A percentile compares a stretch with the other conserved stretches of the same genome.
These are phyloP conservation scores for Fusarium multiceps DNA, from an alignment of 2,329 filamentous ascomycete species.

Conservation along the genomic window DNA sequence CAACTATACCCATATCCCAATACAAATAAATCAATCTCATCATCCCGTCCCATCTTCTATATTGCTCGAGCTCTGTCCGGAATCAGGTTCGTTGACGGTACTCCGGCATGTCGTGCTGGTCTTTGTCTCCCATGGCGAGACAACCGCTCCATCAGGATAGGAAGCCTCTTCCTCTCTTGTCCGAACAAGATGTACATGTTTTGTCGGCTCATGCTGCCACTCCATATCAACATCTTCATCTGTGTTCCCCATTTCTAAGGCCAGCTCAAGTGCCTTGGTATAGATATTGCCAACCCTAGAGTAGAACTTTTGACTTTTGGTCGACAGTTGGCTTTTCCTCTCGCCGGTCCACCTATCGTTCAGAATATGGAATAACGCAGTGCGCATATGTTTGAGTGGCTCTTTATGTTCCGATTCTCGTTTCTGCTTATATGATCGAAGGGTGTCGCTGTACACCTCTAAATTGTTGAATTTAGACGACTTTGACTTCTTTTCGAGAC, in stretches of 20 bases:
- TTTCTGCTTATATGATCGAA: neutral
- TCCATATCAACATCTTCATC: slow-evolving; percentile 25
- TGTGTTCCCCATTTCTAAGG: neutral
- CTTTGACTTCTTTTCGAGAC: neutral
- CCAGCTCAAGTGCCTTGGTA: slow-evolving; percentile 4
- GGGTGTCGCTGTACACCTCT: too few species aligned
- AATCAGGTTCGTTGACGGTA: too few species aligned
- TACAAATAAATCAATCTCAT: neutral
- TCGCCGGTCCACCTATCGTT: neutral
- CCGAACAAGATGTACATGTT: slow-evolving; percentile 22
- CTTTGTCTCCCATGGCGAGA: neutral
- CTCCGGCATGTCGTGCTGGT: neutral
- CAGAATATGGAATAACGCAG: neutral
- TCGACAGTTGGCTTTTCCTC: neutral
- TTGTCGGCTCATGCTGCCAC: slow-evolving; percentile 33
- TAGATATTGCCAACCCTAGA: slow-evolving; percentile 12
- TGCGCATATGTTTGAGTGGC: neutral
- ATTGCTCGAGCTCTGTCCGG: neutral
- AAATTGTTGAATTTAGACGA: neutral
- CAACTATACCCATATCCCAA: neutral
- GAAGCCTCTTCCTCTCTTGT: slow-evolving; percentile 15
- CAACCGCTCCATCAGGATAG: slow-evolving; percentile 7
- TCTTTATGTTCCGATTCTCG: neutral
- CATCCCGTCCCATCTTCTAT: neutral
- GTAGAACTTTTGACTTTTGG: slow-evolving; percentile 3